Evolutionary conservation across 2,329 filamentous ascomycete species (phyloP).

Genomic region (Diaporthe destruens): DNA sequence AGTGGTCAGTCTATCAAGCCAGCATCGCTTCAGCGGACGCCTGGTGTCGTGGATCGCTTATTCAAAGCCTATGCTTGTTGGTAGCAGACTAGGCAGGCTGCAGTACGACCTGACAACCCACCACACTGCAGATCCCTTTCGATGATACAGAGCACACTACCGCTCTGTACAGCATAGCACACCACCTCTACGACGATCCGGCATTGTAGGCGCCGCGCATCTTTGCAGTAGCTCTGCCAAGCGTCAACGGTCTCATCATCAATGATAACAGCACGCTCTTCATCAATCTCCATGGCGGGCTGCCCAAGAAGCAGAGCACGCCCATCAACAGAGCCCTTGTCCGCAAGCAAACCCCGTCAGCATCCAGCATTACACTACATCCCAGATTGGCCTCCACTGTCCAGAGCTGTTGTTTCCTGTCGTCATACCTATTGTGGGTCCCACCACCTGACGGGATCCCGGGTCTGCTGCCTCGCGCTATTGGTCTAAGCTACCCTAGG

Average conservation of each 20-base stretch:
- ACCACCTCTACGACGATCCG: slow-evolving; percentile 31
- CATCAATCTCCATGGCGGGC: slow-evolving; percentile 5
- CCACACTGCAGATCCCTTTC: slow-evolving; percentile 34
- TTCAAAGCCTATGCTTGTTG: slow-evolving; percentile 20
- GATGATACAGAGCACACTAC: slow-evolving; percentile 21
- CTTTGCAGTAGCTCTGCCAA: slow-evolving; percentile 38
- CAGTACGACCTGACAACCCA: slow-evolving; percentile 37
- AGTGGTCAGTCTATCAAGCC: background rate
- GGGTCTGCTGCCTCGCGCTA: slow-evolving; percentile 8
- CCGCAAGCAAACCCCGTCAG: background rate
- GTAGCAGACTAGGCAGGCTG: slow-evolving; percentile 33
- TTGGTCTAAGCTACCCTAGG: slow-evolving; percentile 13
- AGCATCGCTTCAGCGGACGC: slow-evolving; percentile 26
- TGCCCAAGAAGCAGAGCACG: background rate
- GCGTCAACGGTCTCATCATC: slow-evolving; percentile 35
- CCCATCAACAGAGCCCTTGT: background rate
- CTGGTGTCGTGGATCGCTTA: slow-evolving; percentile 8
- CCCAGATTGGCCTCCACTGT: background rate
- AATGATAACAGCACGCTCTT: slow-evolving; percentile 20
- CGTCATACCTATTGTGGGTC: slow-evolving; percentile 27
- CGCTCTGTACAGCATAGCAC: slow-evolving; percentile 27
- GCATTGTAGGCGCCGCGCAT: slow-evolving; percentile 23
- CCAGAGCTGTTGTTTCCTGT: slow-evolving; percentile 12
- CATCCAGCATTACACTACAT: background rate
- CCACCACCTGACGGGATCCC: slow-evolving; percentile 24